Conservation (phyloP, 495 filamentous ascomycete genomes). For the Aspergillus indologenus region DNA sequence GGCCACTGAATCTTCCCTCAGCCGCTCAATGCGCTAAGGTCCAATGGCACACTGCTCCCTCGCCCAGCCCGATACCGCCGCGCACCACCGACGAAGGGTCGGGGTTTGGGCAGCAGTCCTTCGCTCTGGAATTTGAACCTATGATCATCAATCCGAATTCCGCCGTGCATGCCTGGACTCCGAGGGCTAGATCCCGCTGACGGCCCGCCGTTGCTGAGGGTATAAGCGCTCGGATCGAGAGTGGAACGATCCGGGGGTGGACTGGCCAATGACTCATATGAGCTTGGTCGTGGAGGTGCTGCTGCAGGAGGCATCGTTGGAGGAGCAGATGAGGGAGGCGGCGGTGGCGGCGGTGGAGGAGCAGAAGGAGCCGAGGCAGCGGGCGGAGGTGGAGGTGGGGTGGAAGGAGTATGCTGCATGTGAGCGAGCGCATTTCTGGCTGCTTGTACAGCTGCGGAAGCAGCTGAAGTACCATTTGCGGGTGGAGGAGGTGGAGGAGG, state of each 20-base stretch:
- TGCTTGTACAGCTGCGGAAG: slow-evolving; percentile 47
- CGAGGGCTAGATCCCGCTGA: slow-evolving; percentile 28
- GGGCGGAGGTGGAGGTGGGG: slow-evolving; percentile 50
- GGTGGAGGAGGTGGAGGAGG: slow-evolving; percentile 47
- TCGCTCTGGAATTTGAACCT: slow-evolving; percentile 88
- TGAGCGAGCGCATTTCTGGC: slow-evolving; percentile 45
- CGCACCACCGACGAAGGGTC: slow-evolving; percentile 66
- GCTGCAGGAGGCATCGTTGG: slow-evolving; percentile 28
- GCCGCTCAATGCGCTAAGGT: slow-evolving; percentile 56
- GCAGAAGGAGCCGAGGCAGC: slow-evolving; percentile 53
- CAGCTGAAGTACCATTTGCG: slow-evolving; percentile 28
- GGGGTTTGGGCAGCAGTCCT: slow-evolving; percentile 75
- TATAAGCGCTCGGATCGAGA: slow-evolving; percentile 75
- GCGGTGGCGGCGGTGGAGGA: slow-evolving; percentile 41
- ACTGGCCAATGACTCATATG: slow-evolving; percentile 41
- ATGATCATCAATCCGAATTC: slow-evolving; percentile 66
- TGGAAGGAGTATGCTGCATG: slow-evolving; percentile 35
- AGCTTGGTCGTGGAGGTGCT: slow-evolving; percentile 49
- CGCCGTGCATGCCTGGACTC: slow-evolving; percentile 38
- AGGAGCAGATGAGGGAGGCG: slow-evolving; percentile 46
- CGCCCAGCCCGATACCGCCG: slow-evolving; percentile 86
- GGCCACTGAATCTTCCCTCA: slow-evolving; percentile 20
- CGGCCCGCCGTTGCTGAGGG: slow-evolving; percentile 58
- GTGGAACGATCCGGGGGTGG: slow-evolving; percentile 52
- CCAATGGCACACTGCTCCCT: slow-evolving; percentile 90